These are phyloP conservation scores for Calamus simplicifolius DNA, from an alignment of 176 grass and related monocot species.

Conservation along the genomic window DNA sequence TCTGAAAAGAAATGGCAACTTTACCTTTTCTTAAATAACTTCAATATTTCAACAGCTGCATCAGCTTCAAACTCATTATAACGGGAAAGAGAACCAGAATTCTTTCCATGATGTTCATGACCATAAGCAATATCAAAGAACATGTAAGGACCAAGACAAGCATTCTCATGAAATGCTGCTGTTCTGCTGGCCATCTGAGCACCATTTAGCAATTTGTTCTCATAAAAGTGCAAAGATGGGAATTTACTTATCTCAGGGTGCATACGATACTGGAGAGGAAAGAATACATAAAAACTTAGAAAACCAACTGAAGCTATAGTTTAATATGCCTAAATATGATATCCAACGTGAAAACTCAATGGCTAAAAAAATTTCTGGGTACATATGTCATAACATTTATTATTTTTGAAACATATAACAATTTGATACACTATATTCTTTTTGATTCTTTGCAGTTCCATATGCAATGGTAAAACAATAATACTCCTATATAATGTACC, in stretches of 20 bases:
- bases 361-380: too few species aligned
- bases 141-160: conserved; percentile 83
- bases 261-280: conserved; percentile 79
- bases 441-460: too few species aligned
- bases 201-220: conserved; percentile 89
- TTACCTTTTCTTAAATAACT: conserved; percentile 70
- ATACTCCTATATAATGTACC: too few species aligned
- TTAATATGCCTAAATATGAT: too few species aligned
- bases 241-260: conserved; percentile 96
- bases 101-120: conserved; percentile 53
- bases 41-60: conserved; percentile 63
- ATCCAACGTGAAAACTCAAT: too few species aligned
- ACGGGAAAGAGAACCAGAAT: conserved; percentile 63
- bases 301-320: too few species aligned
- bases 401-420: too few species aligned
- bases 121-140: conserved; percentile 92
- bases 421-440: too few species aligned
- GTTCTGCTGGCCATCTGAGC: conserved; percentile 46
- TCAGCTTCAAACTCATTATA: conserved; percentile 82
- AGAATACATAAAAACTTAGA: conserved; percentile 16
- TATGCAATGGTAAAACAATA: too few species aligned
- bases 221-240: conserved; percentile 90
- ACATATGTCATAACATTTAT: too few species aligned
- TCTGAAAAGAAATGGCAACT: not conserved
- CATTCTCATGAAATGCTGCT: conserved; percentile 61